Base-by-base conservation (phyloP, 129 eudicot genomes). In the Silybum marianum region DNA sequence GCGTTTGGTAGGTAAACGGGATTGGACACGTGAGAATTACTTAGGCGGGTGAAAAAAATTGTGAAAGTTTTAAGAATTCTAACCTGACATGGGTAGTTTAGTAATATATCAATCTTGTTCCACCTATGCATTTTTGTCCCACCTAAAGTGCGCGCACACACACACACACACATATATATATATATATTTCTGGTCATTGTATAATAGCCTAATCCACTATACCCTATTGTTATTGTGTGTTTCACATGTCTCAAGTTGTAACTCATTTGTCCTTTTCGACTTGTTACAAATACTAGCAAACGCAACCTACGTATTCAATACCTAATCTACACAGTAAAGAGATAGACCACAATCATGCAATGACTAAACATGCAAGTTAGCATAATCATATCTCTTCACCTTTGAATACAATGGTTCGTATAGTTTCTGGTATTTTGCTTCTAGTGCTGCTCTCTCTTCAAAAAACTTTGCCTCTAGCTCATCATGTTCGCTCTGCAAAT, bases 401-500 rank as follows among this genome's bases (percentile, higher is more conserved):
- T 90, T 90, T 30, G 87, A 63, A 71, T 92, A 92, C 12, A 90
- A 68, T 9, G 97, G 97, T 71, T 90, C 90, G 67, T 92, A 92
- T 13, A 92, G 90, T 69, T 90, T 92, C 76, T 90, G 95, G 86
- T 90, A 92, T 80, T 87, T 92, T 54, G 95, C 95, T 85, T 92
- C 97, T 26, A 92, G 95, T 10, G 93, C 90, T 19, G 95, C 97
- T 83, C 90, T 90, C 86, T 92, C 97, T 79, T 87, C 97, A 54
- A 87, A 88, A 77, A 92, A 92, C 65, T 88, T 92, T 6, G 93
- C 93, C 87, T 92, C 95, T 26, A 92, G 44, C 42, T 90, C 95
- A 82, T 92, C 95, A 82, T 92, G 95, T 83, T 88, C 82, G 22
- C 85, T 74, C 97, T 92, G 86, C 77, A 76, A 76, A 36, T 68